Evolutionary conservation across 345 rosid species (phyloP).

Genomic region (Eutrema yunnanense): DNA sequence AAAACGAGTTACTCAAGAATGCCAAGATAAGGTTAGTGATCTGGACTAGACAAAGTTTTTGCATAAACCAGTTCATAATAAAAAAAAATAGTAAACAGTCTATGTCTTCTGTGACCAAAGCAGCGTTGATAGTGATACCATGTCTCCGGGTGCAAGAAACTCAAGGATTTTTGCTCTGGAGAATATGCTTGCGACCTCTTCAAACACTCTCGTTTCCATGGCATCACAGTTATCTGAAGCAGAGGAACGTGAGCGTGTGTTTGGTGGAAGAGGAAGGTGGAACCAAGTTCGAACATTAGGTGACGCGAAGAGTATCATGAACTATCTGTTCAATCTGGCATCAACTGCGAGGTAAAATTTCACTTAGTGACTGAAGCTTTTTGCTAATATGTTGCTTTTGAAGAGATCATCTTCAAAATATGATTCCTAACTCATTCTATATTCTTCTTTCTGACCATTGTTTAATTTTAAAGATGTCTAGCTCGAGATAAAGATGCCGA

Average conservation of each 20-base stretch:
- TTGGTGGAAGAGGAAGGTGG: conserved; percentile 96
- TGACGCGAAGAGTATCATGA: conserved; percentile 86
- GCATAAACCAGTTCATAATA: neutral
- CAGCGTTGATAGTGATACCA: conserved; percentile 49
- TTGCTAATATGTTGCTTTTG: neutral
- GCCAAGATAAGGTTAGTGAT: conserved; percentile 52
- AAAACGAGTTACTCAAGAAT: conserved; percentile 51
- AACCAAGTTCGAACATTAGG: conserved; percentile 86
- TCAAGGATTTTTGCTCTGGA: conserved; percentile 92
- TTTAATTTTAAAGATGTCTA: conserved; percentile 50
- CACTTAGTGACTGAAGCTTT: neutral
- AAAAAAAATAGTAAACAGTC: neutral
- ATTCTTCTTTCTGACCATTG: conserved; percentile 4
- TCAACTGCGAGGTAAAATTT: conserved; percentile 69
- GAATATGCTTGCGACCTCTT: conserved; percentile 90
- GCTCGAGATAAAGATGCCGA: conserved; percentile 77
- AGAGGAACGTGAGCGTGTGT: conserved; percentile 85
- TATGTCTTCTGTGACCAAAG: conserved; percentile 18
- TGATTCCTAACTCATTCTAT: conserved; percentile 1
- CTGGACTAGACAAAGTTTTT: neutral
- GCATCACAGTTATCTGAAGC: conserved; percentile 98
- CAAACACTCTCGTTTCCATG: conserved; percentile 85
- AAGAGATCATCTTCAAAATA: neutral
- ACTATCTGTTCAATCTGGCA: conserved; percentile 74
- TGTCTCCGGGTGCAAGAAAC: conserved; percentile 98